A percentile compares a stretch with the other conserved stretches of the same genome.
Conservation (phyloP, 2,329 filamentous ascomycete species). For the Sporothrix mexicana region DNA sequence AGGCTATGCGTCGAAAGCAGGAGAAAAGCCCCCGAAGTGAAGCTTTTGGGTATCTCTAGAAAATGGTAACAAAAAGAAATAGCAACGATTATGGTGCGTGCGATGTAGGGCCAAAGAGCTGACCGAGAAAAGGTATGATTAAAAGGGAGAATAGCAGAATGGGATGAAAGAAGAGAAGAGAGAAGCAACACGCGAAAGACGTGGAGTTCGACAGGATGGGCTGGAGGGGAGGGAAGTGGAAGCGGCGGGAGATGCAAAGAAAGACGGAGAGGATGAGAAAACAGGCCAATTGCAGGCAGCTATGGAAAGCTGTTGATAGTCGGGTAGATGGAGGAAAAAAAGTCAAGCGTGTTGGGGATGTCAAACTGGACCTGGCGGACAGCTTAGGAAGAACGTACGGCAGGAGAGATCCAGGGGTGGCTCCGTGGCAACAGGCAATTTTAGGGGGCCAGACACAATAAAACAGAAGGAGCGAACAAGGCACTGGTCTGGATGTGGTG, state of each 20-base stretch:
- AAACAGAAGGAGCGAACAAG: conserved; percentile 22
- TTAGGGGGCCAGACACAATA: conserved; percentile 13
- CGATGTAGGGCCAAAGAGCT: neutral
- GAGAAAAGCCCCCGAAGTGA: conserved; percentile 23
- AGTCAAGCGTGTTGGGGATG: conserved; percentile 33
- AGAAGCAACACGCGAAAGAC: conserved; percentile 17
- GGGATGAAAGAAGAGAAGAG: conserved; percentile 7
- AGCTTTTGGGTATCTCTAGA: conserved; percentile 34
- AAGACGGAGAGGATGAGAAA: conserved; percentile 1
- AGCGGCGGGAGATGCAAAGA: conserved; percentile 21
- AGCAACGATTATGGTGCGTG: neutral
- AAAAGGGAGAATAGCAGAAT: conserved; percentile 25
- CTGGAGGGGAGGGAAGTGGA: conserved; percentile 18
- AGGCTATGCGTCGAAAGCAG: neutral
- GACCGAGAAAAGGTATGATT: conserved; percentile 18
- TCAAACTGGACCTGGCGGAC: neutral
- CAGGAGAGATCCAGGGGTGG: conserved; percentile 11
- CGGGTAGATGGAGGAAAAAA: conserved; percentile 35
- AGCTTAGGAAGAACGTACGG: conserved; percentile 9
- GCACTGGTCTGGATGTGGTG: conserved; percentile 2
- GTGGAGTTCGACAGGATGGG: conserved; percentile 16
- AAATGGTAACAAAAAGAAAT: neutral
- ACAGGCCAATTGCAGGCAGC: conserved; percentile 21
- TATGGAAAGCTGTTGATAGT: conserved; percentile 32
- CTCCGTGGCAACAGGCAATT: conserved; percentile 20